Evolutionary conservation across 2,329 filamentous ascomycete species (phyloP), one percentile per base, ranked within the genome.

Genomic region (Arthrobotrys musiformis): DNA sequence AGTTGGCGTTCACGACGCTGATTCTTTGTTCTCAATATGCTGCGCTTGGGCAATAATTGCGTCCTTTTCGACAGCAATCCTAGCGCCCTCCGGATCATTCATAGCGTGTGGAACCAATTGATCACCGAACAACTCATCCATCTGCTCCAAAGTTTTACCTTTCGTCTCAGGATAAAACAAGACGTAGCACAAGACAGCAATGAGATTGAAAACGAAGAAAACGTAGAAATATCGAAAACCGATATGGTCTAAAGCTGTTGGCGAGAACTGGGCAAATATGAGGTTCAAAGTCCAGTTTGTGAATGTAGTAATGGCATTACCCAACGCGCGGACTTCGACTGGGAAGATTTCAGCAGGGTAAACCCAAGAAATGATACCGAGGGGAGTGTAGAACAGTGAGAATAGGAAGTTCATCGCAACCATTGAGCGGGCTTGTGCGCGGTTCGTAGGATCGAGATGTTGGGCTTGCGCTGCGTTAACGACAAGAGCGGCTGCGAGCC

Each of bases 341-440:
- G 91, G 90, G 80, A 92, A 93, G 69, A 93, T 93, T 81, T 93
- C 91, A 0, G 91, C 90, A 0, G 89, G 90, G 68, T 91, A 91
- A 0, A 91, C 83, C 88, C 88, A 89, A 0, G 88, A 88, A 0
- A 89, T 86, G 0, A 85, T 87, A 30, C 66, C 66, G 0, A 70
- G 30, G 3, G 66, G 66, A 6, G 66, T 70, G 54, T 70, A 70
- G 58, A 86, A 85, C 81, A 91, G 91, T n/a, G 91, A 82, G 83
- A 91, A 91, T 4, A 80, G 54, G 70, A 80, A 79, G 79, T 89
- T 89, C 17, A 91, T 88, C 11, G 88, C 89, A 0, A 86, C 88
- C 42, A 89, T 88, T 50, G 89, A 89, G 44, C 89, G 82, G 61
- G 84, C 83, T 79, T 85, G 66, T 42, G 66, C 66, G 30, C 66